Percentiles rank a stretch among this genome's conserved stretches.
Conservation (phyloP, 257 asterid genomes). For the Nicotiana knightiana region DNA sequence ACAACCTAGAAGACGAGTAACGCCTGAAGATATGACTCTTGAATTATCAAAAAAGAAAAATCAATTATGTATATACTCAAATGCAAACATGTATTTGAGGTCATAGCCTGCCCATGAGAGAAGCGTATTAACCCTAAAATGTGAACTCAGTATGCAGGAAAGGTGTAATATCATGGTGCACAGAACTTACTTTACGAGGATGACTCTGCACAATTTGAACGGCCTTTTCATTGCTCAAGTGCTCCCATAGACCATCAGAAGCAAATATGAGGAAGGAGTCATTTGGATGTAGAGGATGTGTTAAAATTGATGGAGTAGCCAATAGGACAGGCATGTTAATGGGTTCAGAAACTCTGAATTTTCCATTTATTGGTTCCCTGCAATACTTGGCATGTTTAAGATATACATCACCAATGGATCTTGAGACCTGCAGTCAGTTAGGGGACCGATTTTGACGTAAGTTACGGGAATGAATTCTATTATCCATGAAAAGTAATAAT, state of each 20-base stretch:
- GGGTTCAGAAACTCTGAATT: constrained; percentile 32
- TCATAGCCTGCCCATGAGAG: not conserved
- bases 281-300: constrained; percentile 30
- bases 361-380: constrained; percentile 26
- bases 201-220: constrained; percentile 30
- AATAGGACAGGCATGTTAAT: constrained; percentile 27
- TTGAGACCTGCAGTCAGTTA: constrained; percentile 30
- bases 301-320: constrained; percentile 28
- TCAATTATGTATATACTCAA: not conserved
- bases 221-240: constrained; percentile 34
- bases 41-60: not conserved
- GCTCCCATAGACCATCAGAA: constrained; percentile 40
- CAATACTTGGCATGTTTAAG: constrained; percentile 27
- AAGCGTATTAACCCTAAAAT: not conserved
- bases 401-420: constrained; percentile 34
- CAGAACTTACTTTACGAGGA: constrained; percentile 23
- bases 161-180: not conserved
- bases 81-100: not conserved
- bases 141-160: not conserved
- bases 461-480: not conserved
- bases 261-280: constrained; percentile 36
- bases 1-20: not conserved
- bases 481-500: not conserved
- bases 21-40: not conserved
- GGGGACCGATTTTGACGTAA: not conserved